Base-by-base conservation (phyloP, 1,139 yeast genomes). In the Arxiozyma bovina region DNA sequence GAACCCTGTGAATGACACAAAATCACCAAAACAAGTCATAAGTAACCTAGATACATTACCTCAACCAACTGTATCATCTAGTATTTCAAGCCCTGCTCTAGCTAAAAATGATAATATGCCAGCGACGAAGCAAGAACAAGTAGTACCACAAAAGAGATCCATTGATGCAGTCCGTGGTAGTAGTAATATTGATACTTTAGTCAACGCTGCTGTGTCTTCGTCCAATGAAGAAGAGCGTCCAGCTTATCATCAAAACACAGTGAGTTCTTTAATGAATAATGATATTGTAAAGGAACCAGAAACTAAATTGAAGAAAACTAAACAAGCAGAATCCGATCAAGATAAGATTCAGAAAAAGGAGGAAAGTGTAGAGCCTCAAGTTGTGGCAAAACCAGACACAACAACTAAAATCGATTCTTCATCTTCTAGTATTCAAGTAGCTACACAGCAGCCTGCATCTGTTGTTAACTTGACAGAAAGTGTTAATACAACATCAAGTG, bases 121-220 rank as follows among this genome's bases (percentile, higher is more conserved):
- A n/a, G 27, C 25, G 11, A 6, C 21, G 11, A 27, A 25, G 8
- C 43, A 46, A n/a, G 53, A 38, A 12, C 43, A 42, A 38, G 9
- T 22, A 6, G 23, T 47, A 42, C 57, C 58, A 25, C 65, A 63
- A 50, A 65, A 65, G 52, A 64, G 69, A 56, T 58, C 62, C 12
- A 56, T 61, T 53, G 69, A 65, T 49, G 25, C 49, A 3, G 23
- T 42, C 7, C 42, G 23, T 38, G 15, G 27, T 17, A 45, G 27
- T 23, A 66, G 63, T n/a, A 67, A 63, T 21, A 67, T 67, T 50
- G 60, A 65, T 53, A 65, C 69, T 2, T 53, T 67, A 38, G 69
- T 67, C 9, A 61, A 64, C 54, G 70, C 69, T 23, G 68, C 68
- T 6, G 65, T 63, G 4, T 58, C 67, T 7, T 54, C 59, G 25